Evolutionary conservation across 768 basidiomycete genomes (phyloP).

Genomic region (Xerocomus potaroensis): DNA sequence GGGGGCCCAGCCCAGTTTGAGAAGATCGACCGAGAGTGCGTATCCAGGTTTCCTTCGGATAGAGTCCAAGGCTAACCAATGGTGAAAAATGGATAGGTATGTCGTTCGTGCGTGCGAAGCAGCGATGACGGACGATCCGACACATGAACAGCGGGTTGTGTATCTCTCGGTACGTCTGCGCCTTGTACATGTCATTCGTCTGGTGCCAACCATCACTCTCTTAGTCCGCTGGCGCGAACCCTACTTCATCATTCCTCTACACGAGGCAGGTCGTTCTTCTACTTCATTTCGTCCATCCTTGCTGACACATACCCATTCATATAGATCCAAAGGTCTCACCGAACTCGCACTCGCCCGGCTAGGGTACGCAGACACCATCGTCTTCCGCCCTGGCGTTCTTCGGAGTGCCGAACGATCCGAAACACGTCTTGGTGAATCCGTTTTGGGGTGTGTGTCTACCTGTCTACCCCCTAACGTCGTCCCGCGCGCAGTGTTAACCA

Average conservation of each 20-base stretch:
- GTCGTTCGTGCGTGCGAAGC: constrained; percentile 70
- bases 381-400: constrained; percentile 63
- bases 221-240: constrained; percentile 47
- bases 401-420: constrained; percentile 44
- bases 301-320: neutral
- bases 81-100: constrained; percentile 40
- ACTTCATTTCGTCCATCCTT: neutral
- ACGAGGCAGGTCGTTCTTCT: constrained; percentile 30
- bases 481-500: neutral
- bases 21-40: constrained; percentile 74
- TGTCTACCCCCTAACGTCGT: too few relatives aligned
- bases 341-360: constrained; percentile 62
- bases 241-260: constrained; percentile 51
- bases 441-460: constrained; percentile 45
- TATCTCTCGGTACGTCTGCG: constrained; percentile 52
- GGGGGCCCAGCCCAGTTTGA: constrained; percentile 65
- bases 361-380: constrained; percentile 66
- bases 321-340: constrained; percentile 71
- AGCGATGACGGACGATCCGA: constrained; percentile 47
- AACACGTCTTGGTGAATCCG: constrained; percentile 36
- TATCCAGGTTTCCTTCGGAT: neutral
- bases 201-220: neutral
- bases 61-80: neutral
- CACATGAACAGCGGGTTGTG: constrained; percentile 53
- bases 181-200: constrained; percentile 27